A percentile compares a stretch with the other conserved stretches of the same genome.
These are phyloP conservation scores for Cystobasidium slooffiae DNA, from an alignment of 1,284 basidiomycete genomes.

Conservation along the genomic window DNA sequence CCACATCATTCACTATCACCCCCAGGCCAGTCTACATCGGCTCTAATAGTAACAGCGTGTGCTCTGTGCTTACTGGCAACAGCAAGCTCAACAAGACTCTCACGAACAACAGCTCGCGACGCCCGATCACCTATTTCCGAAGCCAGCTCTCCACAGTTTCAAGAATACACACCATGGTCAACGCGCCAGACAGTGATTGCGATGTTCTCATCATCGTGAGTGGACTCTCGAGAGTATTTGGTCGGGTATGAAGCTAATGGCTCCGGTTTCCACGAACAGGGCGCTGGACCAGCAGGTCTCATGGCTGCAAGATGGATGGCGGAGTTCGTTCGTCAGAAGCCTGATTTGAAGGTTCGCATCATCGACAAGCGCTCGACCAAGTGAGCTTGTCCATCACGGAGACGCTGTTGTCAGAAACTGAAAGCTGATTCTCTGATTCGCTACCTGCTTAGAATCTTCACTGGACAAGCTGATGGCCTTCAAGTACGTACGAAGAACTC, in stretches of 20 bases:
- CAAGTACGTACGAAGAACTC: slow-evolving; percentile 3
- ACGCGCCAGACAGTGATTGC: slow-evolving; percentile 20
- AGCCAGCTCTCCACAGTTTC: not conserved
- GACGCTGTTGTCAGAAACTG: not conserved
- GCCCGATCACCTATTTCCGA: not conserved
- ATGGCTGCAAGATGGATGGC: slow-evolving; percentile 43
- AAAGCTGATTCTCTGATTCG: no score
- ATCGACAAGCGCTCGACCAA: slow-evolving; percentile 45
- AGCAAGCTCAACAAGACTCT: no score
- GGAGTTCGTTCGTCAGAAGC: slow-evolving; percentile 36
- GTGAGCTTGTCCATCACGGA: slow-evolving; percentile 17
- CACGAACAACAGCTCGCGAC: not conserved
- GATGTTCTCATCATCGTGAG: slow-evolving; percentile 41
- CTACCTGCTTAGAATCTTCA: slow-evolving; percentile 43
- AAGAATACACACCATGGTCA: slow-evolving; percentile 7
- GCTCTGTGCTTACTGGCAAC: no score
- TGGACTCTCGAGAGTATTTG: no score
- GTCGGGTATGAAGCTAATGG: no score
- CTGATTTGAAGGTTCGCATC: slow-evolving; percentile 33
- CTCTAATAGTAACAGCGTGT: no score
- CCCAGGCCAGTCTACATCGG: no score
- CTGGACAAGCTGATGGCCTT: slow-evolving; percentile 43
- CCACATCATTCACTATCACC: no score
- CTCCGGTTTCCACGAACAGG: no score
- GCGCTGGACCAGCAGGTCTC: slow-evolving; percentile 36